Conservation (phyloP, 768 basidiomycete species). For the Russula vinacea region DNA sequence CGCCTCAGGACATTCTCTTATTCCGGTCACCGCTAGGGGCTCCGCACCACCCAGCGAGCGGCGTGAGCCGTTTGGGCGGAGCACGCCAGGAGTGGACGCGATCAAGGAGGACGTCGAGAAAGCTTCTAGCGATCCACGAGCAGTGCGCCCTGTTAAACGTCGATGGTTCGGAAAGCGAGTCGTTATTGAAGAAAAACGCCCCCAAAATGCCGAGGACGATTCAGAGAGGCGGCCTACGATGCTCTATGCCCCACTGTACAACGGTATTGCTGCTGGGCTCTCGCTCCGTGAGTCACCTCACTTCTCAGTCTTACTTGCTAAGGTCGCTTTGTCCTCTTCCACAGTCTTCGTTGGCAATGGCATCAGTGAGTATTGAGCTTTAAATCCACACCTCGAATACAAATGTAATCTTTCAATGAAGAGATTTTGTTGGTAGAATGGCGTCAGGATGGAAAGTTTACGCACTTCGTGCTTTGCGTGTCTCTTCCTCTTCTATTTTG, state of each 20-base stretch:
- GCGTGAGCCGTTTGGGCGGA: conserved; percentile 13
- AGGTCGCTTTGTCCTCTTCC: conserved; percentile 28
- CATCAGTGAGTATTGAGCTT: conserved; percentile 39
- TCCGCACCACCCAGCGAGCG: conserved; percentile 20
- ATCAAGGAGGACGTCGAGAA: conserved; percentile 18
- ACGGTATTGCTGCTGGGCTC: conserved; percentile 38
- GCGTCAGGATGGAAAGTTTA: conserved; percentile 46
- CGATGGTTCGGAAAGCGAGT: conserved; percentile 60
- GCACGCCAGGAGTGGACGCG: conserved; percentile 4
- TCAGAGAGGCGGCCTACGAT: conserved; percentile 36
- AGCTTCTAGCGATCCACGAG: conserved; percentile 14
- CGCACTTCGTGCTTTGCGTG: conserved; percentile 44
- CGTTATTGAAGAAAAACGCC: conserved; percentile 33
- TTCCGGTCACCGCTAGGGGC: conserved; percentile 1
- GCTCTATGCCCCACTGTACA: conserved; percentile 41
- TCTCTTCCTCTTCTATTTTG: conserved; percentile 45
- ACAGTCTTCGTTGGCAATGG: conserved; percentile 64
- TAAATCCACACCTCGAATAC: too few species aligned
- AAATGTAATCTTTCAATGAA: conserved; percentile 1
- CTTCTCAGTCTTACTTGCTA: conserved; percentile 10
- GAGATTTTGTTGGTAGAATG: conserved; percentile 53
- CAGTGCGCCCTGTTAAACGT: conserved; percentile 37
- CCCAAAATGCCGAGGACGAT: conserved; percentile 23
- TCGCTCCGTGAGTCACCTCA: conserved; percentile 33
- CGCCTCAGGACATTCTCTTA: conserved; percentile 40